phyloP scores from a whole-genome alignment of 352 stramenopile species.

The Lagenidium giganteum region DNA sequence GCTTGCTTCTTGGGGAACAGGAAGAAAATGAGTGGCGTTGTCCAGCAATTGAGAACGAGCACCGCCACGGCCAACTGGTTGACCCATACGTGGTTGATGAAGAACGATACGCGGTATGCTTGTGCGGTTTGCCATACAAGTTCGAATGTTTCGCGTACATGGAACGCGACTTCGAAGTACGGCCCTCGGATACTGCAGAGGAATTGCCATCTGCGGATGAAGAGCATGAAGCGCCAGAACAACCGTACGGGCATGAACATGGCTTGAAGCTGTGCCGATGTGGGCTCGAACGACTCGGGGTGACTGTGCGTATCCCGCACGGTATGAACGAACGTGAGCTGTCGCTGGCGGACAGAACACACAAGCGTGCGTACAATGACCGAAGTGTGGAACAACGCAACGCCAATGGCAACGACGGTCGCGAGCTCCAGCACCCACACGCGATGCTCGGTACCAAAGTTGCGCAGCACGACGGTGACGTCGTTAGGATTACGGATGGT shows the following conservation, averaged over 20 bases:
- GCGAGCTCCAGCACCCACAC: neutral
- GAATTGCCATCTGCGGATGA: no score
- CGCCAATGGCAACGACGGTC: no score
- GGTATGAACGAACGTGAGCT: neutral
- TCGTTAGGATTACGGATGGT: neutral
- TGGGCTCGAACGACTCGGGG: neutral
- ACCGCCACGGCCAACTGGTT: slow-evolving; percentile 7
- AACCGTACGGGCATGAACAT: neutral
- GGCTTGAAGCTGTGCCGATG: neutral
- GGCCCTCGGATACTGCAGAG: slow-evolving; percentile 8
- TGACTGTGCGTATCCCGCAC: no score
- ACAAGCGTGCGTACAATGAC: neutral
- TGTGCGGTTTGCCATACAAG: slow-evolving; percentile 4
- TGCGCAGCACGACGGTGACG: neutral
- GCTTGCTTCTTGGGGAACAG: neutral
- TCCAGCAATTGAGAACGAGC: slow-evolving; percentile 10
- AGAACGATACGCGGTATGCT: slow-evolving; percentile 6
- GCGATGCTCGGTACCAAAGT: neutral
- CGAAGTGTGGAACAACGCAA: neutral
- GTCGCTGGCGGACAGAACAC: neutral
- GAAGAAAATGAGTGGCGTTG: slow-evolving; percentile 4
- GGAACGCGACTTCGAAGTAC: slow-evolving; percentile 12
- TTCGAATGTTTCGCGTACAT: slow-evolving; percentile 9
- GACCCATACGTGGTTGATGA: slow-evolving; percentile 4
- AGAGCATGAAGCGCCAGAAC: neutral